Percentiles rank a stretch among this genome's conserved stretches.
Conservation (phyloP, 306 rosid genomes). For the Ziziphus jujuba region DNA sequence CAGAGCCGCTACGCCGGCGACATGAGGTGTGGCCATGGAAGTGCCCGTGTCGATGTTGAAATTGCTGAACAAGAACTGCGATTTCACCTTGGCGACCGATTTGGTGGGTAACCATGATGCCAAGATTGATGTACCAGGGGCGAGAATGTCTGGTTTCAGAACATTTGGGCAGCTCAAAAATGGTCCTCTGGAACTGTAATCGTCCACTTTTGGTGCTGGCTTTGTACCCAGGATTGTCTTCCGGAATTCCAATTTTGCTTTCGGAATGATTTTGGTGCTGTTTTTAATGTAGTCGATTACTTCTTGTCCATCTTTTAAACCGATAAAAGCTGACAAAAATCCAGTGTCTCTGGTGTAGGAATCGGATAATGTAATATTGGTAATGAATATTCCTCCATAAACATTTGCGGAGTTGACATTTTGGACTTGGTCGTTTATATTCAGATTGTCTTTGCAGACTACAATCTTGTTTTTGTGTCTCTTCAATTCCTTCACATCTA, state of each 20-base stretch:
- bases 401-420: conserved; percentile 11
- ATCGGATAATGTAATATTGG: neutral
- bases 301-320: conserved; percentile 18
- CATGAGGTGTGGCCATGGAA: conserved; percentile 22
- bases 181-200: conserved; percentile 25
- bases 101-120: conserved; percentile 19
- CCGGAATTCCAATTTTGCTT: conserved; percentile 10
- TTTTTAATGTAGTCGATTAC: conserved; percentile 3
- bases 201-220: conserved; percentile 20
- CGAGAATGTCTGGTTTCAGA: conserved; percentile 22
- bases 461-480: conserved; percentile 17
- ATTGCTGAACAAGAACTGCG: conserved; percentile 5
- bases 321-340: conserved; percentile 19
- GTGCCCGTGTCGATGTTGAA: conserved; percentile 16
- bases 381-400: conserved; percentile 14
- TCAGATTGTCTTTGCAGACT: conserved; percentile 20
- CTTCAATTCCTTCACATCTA: conserved; percentile 8
- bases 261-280: neutral
- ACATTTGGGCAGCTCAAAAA: conserved; percentile 19
- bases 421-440: neutral
- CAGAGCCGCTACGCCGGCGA: conserved; percentile 26
- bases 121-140: conserved; percentile 15
- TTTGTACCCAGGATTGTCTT: conserved; percentile 4
- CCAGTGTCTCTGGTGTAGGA: conserved; percentile 1
- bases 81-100: conserved; percentile 1